These are phyloP conservation scores for Bacidia gigantensis DNA, from an alignment of 495 filamentous ascomycete species.

Conservation along the genomic window DNA sequence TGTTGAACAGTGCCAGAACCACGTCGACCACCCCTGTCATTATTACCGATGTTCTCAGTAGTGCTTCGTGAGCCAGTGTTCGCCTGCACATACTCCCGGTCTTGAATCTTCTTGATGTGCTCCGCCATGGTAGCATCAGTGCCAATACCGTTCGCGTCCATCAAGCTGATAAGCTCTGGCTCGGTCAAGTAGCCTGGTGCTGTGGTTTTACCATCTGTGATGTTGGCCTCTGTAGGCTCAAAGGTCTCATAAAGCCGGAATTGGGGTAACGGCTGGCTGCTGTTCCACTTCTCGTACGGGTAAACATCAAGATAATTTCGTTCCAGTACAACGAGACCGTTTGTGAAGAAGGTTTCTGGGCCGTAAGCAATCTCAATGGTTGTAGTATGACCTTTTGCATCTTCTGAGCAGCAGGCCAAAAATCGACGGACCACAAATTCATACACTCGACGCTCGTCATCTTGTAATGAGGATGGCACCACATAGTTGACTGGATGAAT, in stretches of 20 bases:
- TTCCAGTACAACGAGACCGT: conserved; percentile 73
- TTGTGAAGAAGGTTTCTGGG: conserved; percentile 63
- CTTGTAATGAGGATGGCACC: conserved; percentile 41
- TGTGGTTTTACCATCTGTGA: conserved; percentile 74
- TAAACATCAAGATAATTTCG: conserved; percentile 94
- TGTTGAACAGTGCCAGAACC: conserved; percentile 51
- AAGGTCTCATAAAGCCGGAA: conserved; percentile 70
- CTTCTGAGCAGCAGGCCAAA: conserved; percentile 89
- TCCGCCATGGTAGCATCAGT: conserved; percentile 99
- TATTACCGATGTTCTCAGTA: conserved; percentile 14
- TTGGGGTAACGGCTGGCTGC: conserved; percentile 64
- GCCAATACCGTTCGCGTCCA: conserved; percentile 97
- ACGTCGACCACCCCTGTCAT: conserved; percentile 25
- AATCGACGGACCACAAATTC: conserved; percentile 93
- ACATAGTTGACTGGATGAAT: conserved; percentile 88
- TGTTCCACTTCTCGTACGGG: conserved; percentile 89
- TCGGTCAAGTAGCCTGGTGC: conserved; percentile 83
- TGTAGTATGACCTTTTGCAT: conserved; percentile 72
- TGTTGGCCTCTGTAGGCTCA: conserved; percentile 75
- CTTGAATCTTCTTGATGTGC: conserved; percentile 90
- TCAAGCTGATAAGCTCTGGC: conserved; percentile 89
- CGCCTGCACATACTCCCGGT: conserved; percentile 66
- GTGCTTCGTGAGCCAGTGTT: conserved; percentile 35
- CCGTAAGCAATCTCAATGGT: conserved; percentile 80
- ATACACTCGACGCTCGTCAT: conserved; percentile 65